A percentile compares a stretch with the other conserved stretches of the same genome.
Conservation (phyloP, 495 filamentous ascomycete species). For the Penicillium egyptiacum region DNA sequence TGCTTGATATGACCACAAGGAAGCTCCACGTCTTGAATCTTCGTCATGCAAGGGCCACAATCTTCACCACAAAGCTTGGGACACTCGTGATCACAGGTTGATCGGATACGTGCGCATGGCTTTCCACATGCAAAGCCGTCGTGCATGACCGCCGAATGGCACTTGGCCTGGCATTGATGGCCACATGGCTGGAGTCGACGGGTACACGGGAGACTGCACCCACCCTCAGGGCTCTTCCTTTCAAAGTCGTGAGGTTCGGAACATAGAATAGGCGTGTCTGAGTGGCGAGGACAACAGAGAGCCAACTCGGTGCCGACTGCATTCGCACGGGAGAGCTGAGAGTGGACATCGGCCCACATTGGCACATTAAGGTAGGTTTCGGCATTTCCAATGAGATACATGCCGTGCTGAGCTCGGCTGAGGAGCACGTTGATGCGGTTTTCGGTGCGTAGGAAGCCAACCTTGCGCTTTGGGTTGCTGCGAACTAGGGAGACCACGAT, state of each 20-base stretch:
- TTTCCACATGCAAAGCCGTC: conserved; percentile 10
- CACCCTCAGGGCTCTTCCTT: conserved; percentile 16
- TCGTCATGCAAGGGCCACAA: conserved; percentile 8
- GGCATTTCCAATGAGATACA: conserved; percentile 76
- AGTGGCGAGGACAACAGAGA: conserved; percentile 66
- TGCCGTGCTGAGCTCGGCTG: conserved; percentile 68
- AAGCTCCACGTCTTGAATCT: conserved; percentile 11
- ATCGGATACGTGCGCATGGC: conserved; percentile 17
- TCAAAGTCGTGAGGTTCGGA: conserved; percentile 60
- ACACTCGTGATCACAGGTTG: conserved; percentile 10
- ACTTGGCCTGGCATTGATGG: conserved; percentile 15
- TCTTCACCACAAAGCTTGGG: conserved; percentile 14
- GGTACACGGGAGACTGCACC: conserved; percentile 12
- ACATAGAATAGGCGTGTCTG: conserved; percentile 50
- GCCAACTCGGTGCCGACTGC: conserved; percentile 56
- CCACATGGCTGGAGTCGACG: conserved; percentile 19
- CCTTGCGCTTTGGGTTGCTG: conserved; percentile 59
- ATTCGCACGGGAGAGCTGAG: conserved; percentile 45
- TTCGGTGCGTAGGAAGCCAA: conserved; percentile 68
- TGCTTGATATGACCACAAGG: conserved; percentile 13
- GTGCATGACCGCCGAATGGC: conserved; percentile 16
- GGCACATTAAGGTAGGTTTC: conserved; percentile 50
- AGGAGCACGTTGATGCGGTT: conserved; percentile 80
- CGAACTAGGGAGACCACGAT: conserved; percentile 73
- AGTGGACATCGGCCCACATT: conserved; percentile 68